phyloP scores from a whole-genome alignment of 108 stramenopile genomes.

The Fragilariopsis cylindrus region DNA sequence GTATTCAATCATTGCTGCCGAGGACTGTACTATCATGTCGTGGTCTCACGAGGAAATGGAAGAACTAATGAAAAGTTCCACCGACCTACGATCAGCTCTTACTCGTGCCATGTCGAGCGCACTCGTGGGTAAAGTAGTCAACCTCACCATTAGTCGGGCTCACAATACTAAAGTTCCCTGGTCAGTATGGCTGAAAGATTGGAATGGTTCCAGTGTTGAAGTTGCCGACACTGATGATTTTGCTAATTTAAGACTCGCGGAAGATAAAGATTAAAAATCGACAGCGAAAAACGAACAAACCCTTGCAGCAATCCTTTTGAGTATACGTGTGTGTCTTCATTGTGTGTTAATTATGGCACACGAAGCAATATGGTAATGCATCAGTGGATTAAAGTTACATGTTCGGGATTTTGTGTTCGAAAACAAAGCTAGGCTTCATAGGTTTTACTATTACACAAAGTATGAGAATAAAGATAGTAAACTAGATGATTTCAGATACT shows the following conservation, averaged over 20 bases:
- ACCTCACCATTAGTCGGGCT: conserved; percentile 61
- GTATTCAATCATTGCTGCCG: conserved; percentile 63
- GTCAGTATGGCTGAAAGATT: conserved; percentile 52
- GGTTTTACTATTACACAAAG: no score
- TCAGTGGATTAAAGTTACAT: no score
- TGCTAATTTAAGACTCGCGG: conserved; percentile 7
- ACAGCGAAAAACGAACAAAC: no score
- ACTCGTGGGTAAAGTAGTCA: conserved; percentile 84
- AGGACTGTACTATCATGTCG: conserved; percentile 60
- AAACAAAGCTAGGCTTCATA: no score
- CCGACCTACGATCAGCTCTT: conserved; percentile 66
- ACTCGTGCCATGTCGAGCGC: conserved; percentile 84
- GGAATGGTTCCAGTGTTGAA: conserved; percentile 29
- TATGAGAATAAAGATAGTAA: no score
- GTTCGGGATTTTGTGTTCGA: no score
- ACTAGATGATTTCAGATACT: no score
- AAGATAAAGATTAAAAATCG: not conserved
- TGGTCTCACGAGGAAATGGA: conserved; percentile 83
- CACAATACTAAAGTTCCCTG: conserved; percentile 26
- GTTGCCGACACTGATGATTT: conserved; percentile 1
- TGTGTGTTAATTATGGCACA: no score
- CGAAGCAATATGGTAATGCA: no score
- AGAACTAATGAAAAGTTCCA: conserved; percentile 60
- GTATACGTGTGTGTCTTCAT: no score
- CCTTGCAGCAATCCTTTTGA: no score